Percentiles rank a stretch among this genome's conserved stretches.
Conservation (phyloP, 2,329 filamentous ascomycete genomes). For the Apiospora marii region DNA sequence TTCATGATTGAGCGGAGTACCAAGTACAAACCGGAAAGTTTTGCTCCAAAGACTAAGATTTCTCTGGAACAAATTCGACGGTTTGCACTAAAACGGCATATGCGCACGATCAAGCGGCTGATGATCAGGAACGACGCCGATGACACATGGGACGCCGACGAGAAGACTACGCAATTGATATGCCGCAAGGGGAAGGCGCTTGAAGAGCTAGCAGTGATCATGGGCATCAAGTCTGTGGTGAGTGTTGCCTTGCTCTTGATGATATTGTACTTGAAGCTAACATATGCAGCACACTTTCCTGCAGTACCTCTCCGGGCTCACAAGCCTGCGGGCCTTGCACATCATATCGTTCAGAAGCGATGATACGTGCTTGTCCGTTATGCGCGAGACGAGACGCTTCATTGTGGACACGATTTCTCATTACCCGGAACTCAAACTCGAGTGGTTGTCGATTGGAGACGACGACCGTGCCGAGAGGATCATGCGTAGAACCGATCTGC, state of each 20-base stretch:
- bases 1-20: constrained; percentile 63
- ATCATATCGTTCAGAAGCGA: constrained; percentile 62
- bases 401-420: constrained; percentile 65
- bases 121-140: constrained; percentile 67
- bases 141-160: constrained; percentile 63
- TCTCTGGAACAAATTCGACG: constrained; percentile 66
- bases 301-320: constrained; percentile 57
- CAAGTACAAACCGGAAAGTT: constrained; percentile 61
- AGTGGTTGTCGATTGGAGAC: constrained; percentile 62
- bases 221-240: constrained; percentile 63
- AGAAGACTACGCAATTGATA: constrained; percentile 61
- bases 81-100: constrained; percentile 65
- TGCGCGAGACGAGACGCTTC: constrained; percentile 65
- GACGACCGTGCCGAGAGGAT: constrained; percentile 58
- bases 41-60: constrained; percentile 57
- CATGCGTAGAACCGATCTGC: constrained; percentile 48
- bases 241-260: constrained; percentile 38
- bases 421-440: constrained; percentile 61
- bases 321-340: constrained; percentile 62
- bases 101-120: constrained; percentile 59
- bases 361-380: constrained; percentile 64
- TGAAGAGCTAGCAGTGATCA: constrained; percentile 63
- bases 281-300: constrained; percentile 61
- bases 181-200: constrained; percentile 58
- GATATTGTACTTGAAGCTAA: constrained; percentile 22